phyloP scores from a whole-genome alignment of 2,329 filamentous ascomycete species.

The Clonostachys rosea region DNA sequence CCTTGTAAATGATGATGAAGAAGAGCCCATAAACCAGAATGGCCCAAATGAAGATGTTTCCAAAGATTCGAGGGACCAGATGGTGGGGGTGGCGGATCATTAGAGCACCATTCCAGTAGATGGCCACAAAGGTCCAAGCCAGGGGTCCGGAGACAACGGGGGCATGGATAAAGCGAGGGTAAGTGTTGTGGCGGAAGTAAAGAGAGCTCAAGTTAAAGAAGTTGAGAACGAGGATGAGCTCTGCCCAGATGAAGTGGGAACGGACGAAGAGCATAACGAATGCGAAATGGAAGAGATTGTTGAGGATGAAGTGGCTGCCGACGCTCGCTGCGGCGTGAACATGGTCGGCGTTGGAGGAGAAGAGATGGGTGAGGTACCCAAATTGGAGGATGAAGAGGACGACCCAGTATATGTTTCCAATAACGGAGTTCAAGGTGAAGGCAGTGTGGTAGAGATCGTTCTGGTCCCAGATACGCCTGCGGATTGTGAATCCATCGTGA shows the following conservation, averaged over 20 bases:
- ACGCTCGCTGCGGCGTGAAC: constrained; percentile 71
- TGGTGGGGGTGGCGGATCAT: constrained; percentile 65
- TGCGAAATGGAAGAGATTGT: constrained; percentile 77
- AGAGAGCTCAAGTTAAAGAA: constrained; percentile 74
- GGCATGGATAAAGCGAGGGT: constrained; percentile 70
- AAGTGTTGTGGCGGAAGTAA: constrained; percentile 75
- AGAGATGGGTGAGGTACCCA: constrained; percentile 73
- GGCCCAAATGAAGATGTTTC: constrained; percentile 85
- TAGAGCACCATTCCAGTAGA: constrained; percentile 87
- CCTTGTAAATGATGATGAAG: constrained; percentile 72
- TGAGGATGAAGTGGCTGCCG: constrained; percentile 78
- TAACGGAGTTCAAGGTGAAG: constrained; percentile 67
- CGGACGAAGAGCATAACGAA: constrained; percentile 83
- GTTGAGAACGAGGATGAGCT: constrained; percentile 74
- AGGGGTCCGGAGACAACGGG: constrained; percentile 73
- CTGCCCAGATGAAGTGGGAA: constrained; percentile 68
- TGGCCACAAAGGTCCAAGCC: constrained; percentile 77
- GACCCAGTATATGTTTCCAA: constrained; percentile 73
- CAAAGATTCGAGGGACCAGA: constrained; percentile 70
- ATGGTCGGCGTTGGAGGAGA: constrained; percentile 57
- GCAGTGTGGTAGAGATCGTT: constrained; percentile 64
- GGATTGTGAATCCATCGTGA: constrained; percentile 52
- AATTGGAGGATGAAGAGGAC: constrained; percentile 71
- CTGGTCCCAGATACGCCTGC: constrained; percentile 70
- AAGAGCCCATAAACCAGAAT: constrained; percentile 72